A percentile compares a stretch with the other conserved stretches of the same genome.
phyloP scores from a whole-genome alignment of 805 yeast genomes.

The Torulaspora maleeae region DNA sequence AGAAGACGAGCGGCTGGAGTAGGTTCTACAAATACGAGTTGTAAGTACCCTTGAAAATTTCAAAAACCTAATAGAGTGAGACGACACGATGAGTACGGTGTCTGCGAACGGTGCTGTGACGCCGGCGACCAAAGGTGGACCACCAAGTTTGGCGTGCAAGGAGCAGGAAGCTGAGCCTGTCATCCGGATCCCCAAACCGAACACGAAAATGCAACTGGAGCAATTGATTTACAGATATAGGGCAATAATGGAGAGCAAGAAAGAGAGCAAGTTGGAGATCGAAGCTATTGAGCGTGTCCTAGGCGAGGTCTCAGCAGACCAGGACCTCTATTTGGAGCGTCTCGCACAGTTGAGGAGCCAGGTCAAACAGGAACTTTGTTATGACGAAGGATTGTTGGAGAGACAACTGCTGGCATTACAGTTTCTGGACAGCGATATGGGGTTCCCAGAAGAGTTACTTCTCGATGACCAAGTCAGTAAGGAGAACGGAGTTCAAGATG shows the following conservation, averaged over 20 bases:
- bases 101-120: conserved; percentile 1
- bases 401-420: conserved; percentile 63
- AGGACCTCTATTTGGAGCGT: conserved; percentile 35
- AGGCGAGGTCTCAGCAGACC: conserved; percentile 39
- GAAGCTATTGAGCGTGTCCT: conserved; percentile 43
- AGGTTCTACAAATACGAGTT: not conserved
- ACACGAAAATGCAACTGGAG: conserved; percentile 27
- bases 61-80: not conserved
- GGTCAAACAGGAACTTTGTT: conserved; percentile 26
- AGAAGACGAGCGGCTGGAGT: conserved; percentile 11
- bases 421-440: conserved; percentile 58
- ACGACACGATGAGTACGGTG: conserved; percentile 5
- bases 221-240: conserved; percentile 33
- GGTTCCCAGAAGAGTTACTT: conserved; percentile 49
- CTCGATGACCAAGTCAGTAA: conserved; percentile 30
- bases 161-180: conserved; percentile 1
- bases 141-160: not conserved
- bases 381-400: conserved; percentile 46
- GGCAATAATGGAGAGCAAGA: conserved; percentile 27
- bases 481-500: not conserved
- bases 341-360: conserved; percentile 30
- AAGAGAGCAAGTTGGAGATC: conserved; percentile 37
- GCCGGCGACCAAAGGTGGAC: not conserved
- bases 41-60: not conserved
- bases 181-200: conserved; percentile 28